Base-by-base conservation (phyloP, 257 asterid species). In the Handroanthus guayacan region DNA sequence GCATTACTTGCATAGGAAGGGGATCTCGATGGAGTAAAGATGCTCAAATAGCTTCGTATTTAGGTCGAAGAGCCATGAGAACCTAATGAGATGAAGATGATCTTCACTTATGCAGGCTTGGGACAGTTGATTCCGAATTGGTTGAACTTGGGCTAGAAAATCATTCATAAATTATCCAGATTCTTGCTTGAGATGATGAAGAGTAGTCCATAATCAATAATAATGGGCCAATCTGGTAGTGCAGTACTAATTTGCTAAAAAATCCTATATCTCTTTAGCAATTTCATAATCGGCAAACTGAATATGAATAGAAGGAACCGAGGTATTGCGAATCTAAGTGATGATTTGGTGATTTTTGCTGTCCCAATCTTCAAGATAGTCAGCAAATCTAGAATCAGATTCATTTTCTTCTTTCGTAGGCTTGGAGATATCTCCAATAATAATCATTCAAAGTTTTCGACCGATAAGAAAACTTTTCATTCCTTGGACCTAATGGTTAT, bases 41-140 rank as follows among this genome's bases (percentile, higher is more conserved):
- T 8, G 73, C 77, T 7, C 58, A 55, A 2, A 75, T 51, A 36
- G 44, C 63, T 69, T 70, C 67, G 55, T 80, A 80, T 17, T 76
- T 71, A 31, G 74, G 65, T 1, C 70, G 9, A 48, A 61, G 72
- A 45, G 80, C 83, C 76, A 74, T 67, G 37, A 79, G 79, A 25
- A 74, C 71, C 48, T 80, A 45, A 75, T 75, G 5, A 66, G 83
- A 20, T 52, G 83, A 58, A 74, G 77, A 12, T 72, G 75, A 67
- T 79, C 76, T 14, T 66, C 25, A 20, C 55, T 73, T 41, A 71
- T 72, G 20, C 39, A 47, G 1, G 70, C 63, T 13, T 78, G 58
- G 34, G 67, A 62, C 0, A 79, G 0, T 68, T 58, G 64, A 12
- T 67, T 43, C 75, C 60, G 66, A 6, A 68, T 74, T 2, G 45